A percentile compares a stretch with the other conserved stretches of the same genome.
These are phyloP conservation scores for Russula brevipes DNA, from an alignment of 768 basidiomycete genomes.

Conservation along the genomic window DNA sequence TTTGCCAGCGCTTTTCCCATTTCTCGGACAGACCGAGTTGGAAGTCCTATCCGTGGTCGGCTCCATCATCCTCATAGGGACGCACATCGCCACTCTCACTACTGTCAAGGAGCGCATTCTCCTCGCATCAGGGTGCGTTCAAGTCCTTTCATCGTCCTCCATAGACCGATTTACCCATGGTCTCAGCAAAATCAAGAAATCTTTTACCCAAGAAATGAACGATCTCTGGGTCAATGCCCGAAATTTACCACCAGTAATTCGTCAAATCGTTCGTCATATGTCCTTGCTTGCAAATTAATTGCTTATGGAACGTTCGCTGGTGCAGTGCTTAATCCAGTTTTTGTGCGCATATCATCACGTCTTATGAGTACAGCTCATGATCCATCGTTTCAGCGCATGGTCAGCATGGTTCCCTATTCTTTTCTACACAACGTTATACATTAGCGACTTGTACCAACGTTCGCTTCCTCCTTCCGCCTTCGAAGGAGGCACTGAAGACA, in stretches of 20 bases:
- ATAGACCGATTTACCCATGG: background rate
- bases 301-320: constrained; percentile 1
- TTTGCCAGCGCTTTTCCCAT: constrained; percentile 62
- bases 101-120: constrained; percentile 73
- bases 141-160: background rate
- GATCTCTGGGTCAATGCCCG: constrained; percentile 69
- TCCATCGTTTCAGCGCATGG: constrained; percentile 51
- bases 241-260: constrained; percentile 42
- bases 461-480: constrained; percentile 32
- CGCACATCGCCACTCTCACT: constrained; percentile 58
- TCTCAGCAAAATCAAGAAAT: constrained; percentile 32
- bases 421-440: constrained; percentile 83
- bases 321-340: constrained; percentile 72
- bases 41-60: constrained; percentile 77
- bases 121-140: constrained; percentile 37
- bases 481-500: constrained; percentile 31
- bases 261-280: constrained; percentile 39
- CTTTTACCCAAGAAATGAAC: constrained; percentile 43
- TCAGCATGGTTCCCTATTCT: constrained; percentile 91
- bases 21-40: constrained; percentile 74
- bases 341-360: constrained; percentile 42
- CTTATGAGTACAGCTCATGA: constrained; percentile 2
- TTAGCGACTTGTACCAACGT: constrained; percentile 79
- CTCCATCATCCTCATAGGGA: constrained; percentile 55
- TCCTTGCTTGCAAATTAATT: background rate